Percentiles rank a stretch among this genome's conserved stretches.
Conservation (phyloP, 148 eudicot species). For the Vaccinium darrowii region DNA sequence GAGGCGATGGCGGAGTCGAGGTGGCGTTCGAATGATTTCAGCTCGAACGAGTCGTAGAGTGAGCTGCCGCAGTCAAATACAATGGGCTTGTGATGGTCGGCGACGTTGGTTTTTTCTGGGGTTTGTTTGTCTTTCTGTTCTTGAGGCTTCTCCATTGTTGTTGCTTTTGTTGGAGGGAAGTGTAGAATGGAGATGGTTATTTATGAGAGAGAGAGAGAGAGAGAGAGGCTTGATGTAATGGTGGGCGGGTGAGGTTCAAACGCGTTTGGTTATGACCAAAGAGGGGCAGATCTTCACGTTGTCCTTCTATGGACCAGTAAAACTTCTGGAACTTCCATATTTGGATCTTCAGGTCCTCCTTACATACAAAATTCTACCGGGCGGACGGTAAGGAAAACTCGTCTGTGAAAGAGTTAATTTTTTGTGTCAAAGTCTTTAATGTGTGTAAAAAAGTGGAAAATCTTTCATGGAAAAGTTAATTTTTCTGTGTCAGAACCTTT, state of each 20-base stretch:
- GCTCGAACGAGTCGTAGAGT: constrained; percentile 85
- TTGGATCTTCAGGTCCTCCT: too few species aligned
- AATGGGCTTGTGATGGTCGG: not conserved
- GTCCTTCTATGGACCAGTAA: not conserved
- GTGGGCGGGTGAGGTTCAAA: not conserved
- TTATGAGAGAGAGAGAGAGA: not conserved
- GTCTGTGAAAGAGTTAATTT: too few species aligned
- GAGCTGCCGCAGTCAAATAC: constrained; percentile 85
- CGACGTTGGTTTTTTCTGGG: not conserved
- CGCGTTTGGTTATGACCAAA: not conserved
- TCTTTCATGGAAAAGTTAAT: too few species aligned
- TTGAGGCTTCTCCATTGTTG: constrained; percentile 2
- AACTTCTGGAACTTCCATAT: not conserved
- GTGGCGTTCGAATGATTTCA: constrained; percentile 57
- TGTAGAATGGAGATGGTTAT: not conserved
- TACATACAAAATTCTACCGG: too few species aligned
- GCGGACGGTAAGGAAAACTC: too few species aligned
- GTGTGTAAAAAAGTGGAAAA: too few species aligned
- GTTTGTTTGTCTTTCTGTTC: not conserved
- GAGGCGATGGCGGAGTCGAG: constrained; percentile 74
- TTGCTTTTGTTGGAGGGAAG: not conserved
- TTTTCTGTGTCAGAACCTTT: too few species aligned
- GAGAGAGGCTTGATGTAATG: not conserved
- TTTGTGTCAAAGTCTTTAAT: too few species aligned
- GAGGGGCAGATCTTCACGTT: not conserved